phyloP scores from a whole-genome alignment of 345 rosid species.

The Excoecaria agallocha region DNA sequence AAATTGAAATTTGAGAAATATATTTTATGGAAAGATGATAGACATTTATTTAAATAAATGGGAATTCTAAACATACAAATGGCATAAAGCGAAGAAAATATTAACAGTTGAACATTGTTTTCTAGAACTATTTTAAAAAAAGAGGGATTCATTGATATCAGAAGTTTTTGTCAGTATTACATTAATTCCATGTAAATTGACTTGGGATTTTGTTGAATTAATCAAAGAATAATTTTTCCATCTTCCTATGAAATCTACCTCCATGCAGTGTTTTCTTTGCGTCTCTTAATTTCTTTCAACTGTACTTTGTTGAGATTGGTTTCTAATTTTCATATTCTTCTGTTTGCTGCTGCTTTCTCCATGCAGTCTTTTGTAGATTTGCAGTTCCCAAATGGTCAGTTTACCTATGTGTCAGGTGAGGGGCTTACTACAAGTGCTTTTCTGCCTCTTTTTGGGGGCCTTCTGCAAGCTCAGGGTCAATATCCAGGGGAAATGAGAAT shows the following conservation, averaged over 20 bases:
- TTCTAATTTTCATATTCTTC: not conserved
- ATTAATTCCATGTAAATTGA: not conserved
- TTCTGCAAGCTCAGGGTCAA: constrained; percentile 97
- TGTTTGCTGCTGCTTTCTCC: not conserved
- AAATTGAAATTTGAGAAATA: not conserved
- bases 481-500: constrained; percentile 97
- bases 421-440: constrained; percentile 91
- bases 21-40: not conserved
- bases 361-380: constrained; percentile 87
- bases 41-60: not conserved
- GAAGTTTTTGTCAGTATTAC: not conserved
- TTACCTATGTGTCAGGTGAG: constrained; percentile 87
- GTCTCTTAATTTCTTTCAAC: not conserved
- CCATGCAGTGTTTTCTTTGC: not conserved
- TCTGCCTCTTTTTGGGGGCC: constrained; percentile 76
- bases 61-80: not conserved
- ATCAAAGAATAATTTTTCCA: not conserved
- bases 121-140: not conserved
- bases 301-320: constrained; percentile 7
- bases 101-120: not conserved
- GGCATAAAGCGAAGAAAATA: not conserved
- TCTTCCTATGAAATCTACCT: not conserved
- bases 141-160: not conserved
- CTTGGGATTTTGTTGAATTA: not conserved
- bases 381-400: constrained; percentile 93